phyloP scores from a whole-genome alignment of 164 flowering plant species.

The Annona squamosa region DNA sequence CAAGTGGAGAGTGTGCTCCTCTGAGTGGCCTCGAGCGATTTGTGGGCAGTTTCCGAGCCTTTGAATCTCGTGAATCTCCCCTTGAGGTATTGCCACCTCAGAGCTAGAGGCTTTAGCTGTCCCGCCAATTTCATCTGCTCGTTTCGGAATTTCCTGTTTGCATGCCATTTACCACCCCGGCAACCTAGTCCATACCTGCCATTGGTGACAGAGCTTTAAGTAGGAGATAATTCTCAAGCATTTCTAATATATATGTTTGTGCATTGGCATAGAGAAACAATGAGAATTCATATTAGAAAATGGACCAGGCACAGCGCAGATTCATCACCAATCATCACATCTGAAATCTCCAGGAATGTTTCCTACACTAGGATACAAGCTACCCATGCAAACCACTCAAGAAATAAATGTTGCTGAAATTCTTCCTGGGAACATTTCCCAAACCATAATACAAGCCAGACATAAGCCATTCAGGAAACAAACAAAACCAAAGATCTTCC shows the following conservation, averaged over 20 bases:
- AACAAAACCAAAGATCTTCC: too few species aligned
- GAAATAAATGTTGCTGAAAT: too few species aligned
- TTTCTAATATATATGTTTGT: background rate
- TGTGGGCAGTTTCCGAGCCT: conserved; percentile 20
- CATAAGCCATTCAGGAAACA: too few species aligned
- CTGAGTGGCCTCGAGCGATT: conserved; percentile 20
- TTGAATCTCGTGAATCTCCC: conserved; percentile 31
- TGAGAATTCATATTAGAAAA: background rate
- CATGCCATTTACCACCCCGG: conserved; percentile 91
- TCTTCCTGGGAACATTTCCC: too few species aligned
- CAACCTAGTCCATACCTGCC: conserved; percentile 75
- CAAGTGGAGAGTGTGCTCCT: conserved; percentile 9
- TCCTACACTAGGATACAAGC: too few species aligned
- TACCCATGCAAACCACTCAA: too few species aligned
- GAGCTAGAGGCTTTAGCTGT: conserved; percentile 34
- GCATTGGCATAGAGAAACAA: background rate
- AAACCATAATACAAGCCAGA: too few species aligned
- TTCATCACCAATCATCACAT: too few species aligned
- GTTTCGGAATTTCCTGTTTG: conserved; percentile 57
- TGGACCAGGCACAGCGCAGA: background rate
- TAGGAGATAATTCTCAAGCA: background rate
- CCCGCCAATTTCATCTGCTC: conserved; percentile 58
- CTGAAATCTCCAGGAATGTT: too few species aligned
- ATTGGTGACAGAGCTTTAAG: background rate
- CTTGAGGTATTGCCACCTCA: conserved; percentile 36